Conservation (phyloP, 768 basidiomycete species). For the Naganishia onofrii region DNA sequence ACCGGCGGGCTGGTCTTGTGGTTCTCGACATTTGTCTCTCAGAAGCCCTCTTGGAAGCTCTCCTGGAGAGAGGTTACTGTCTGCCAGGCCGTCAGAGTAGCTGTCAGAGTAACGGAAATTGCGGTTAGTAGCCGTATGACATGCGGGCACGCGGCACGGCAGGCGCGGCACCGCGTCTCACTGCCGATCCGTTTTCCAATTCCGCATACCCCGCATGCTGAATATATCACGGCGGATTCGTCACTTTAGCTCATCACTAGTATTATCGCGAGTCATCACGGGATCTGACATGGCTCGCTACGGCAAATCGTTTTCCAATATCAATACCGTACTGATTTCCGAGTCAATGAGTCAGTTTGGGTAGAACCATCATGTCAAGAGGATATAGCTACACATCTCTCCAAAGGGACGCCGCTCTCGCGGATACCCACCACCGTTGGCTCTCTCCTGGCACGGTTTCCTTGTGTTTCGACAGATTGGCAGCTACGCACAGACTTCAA, state of each 20-base stretch:
- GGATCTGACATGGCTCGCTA: not conserved
- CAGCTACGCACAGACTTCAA: no score
- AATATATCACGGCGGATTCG: constrained; percentile 15
- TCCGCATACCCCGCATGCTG: no score
- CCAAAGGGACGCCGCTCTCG: not conserved
- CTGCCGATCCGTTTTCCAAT: constrained; percentile 19
- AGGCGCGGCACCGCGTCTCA: not conserved
- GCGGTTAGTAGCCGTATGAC: constrained; percentile 8
- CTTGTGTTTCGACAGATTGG: not conserved
- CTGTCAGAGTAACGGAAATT: not conserved
- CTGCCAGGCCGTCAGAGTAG: no score
- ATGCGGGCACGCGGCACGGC: not conserved
- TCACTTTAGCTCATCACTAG: not conserved
- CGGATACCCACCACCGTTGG: no score
- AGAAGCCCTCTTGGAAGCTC: no score
- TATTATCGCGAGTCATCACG: not conserved
- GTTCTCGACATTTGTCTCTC: no score
- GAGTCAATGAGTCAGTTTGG: no score
- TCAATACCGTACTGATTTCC: constrained; percentile 3
- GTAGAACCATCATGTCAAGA: no score
- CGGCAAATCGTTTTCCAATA: constrained; percentile 16
- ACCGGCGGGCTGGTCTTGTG: no score
- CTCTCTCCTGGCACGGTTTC: not conserved
- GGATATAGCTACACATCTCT: constrained; percentile 5
- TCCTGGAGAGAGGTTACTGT: no score